These are phyloP conservation scores for Epichloe scottii DNA, from an alignment of 2,329 filamentous ascomycete genomes.

Conservation along the genomic window DNA sequence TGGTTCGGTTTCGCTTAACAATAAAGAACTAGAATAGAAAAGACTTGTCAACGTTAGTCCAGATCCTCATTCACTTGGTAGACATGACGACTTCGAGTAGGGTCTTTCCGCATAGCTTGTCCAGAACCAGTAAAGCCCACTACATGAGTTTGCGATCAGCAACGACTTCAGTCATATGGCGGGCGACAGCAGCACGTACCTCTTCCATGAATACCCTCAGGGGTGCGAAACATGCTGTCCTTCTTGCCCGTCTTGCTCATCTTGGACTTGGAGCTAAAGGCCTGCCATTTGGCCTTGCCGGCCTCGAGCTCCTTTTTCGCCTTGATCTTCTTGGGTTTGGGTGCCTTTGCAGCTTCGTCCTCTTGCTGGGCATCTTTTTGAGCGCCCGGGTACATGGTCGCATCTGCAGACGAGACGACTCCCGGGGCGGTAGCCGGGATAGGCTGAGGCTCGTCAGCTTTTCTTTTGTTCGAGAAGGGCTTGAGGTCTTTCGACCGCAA, in stretches of 20 bases:
- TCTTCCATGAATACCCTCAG: conserved; percentile 73
- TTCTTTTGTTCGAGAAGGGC: conserved; percentile 69
- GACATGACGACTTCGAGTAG: conserved; percentile 67
- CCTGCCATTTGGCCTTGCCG: conserved; percentile 88
- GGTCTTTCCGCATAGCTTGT: conserved; percentile 90
- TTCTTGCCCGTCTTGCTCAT: conserved; percentile 59
- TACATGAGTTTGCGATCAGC: conserved; percentile 25
- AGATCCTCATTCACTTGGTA: conserved; percentile 68
- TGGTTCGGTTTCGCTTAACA: conserved; percentile 1
- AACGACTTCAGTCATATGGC: background rate
- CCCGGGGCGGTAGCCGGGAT: conserved; percentile 27
- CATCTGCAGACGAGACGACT: conserved; percentile 41
- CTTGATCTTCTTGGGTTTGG: conserved; percentile 79
- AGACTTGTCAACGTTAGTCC: conserved; percentile 35
- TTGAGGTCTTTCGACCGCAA: conserved; percentile 73
- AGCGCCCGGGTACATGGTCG: conserved; percentile 48
- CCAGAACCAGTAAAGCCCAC: conserved; percentile 95
- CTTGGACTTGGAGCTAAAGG: conserved; percentile 72
- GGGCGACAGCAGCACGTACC: conserved; percentile 38
- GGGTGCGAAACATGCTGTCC: conserved; percentile 94
- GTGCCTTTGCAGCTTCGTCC: conserved; percentile 55
- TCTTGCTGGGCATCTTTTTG: conserved; percentile 49
- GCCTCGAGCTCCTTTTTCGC: conserved; percentile 84
- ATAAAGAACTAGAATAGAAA: background rate
- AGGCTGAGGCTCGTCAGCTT: conserved; percentile 64